phyloP scores from a whole-genome alignment of 2,329 filamentous ascomycete species.

The Botrytis medusae region DNA sequence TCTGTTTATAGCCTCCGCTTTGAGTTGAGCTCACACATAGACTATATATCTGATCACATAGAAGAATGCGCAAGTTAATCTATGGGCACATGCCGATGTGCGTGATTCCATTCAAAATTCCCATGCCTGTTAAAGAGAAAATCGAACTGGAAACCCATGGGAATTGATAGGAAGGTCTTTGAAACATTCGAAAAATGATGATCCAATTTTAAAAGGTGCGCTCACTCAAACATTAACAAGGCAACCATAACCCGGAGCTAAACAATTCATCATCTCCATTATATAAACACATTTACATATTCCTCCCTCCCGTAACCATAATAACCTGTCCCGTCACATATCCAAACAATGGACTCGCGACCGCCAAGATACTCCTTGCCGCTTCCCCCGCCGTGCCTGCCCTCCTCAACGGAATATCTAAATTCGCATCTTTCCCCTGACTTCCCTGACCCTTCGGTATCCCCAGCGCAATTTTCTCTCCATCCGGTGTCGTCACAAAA shows the following conservation, averaged over 20 bases:
- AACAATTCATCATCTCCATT: background rate
- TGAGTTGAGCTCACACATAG: background rate
- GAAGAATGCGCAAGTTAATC: too few species aligned
- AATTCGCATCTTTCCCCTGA: constrained; percentile 47
- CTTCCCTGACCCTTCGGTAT: constrained; percentile 63
- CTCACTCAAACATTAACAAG: background rate
- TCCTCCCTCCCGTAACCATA: constrained; percentile 76
- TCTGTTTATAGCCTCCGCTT: background rate
- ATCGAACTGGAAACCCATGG: background rate
- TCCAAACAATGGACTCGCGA: constrained; percentile 77
- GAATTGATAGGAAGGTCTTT: accelerated
- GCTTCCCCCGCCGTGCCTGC: constrained; percentile 79
- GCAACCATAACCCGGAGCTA: too few species aligned
- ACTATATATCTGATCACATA: background rate
- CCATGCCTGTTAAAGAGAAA: accelerated
- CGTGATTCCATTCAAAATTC: background rate
- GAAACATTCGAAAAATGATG: background rate
- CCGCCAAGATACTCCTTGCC: constrained; percentile 72
- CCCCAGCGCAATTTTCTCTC: constrained; percentile 71
- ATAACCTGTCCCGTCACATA: constrained; percentile 89
- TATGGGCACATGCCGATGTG: background rate
- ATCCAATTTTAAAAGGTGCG: background rate
- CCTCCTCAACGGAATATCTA: constrained; percentile 76
- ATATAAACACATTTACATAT: constrained; percentile 47
- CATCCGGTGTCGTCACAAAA: constrained; percentile 73